Conservation (phyloP, 208 protist species). For the Wallacemonas sp. region DNA sequence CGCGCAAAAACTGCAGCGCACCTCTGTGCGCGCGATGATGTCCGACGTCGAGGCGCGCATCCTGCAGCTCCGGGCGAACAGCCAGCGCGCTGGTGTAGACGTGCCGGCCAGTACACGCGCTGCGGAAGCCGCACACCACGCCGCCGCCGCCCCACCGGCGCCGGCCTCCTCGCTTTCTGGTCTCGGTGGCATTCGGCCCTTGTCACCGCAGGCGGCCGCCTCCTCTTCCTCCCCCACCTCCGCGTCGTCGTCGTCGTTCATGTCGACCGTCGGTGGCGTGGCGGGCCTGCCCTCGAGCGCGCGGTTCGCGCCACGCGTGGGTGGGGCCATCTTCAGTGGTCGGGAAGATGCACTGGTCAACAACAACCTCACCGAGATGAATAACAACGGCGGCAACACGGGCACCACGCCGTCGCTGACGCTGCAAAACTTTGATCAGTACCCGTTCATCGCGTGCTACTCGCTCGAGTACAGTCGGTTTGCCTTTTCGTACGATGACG, state of each 20-base stretch:
- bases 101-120: no score
- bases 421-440: constrained; percentile 33
- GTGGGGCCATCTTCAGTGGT: constrained; percentile 31
- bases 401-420: constrained; percentile 1
- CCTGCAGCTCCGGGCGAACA: constrained; percentile 34
- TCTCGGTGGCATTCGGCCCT: constrained; percentile 3
- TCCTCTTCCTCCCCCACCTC: no score
- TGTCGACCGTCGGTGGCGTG: neutral
- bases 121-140: no score
- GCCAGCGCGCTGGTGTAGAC: no score
- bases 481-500: constrained; percentile 46
- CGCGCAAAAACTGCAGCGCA: constrained; percentile 20
- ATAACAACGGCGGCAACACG: neutral
- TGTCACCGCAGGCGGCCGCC: no score
- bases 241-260: no score
- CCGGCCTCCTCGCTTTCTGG: neutral
- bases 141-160: no score
- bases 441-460: constrained; percentile 57
- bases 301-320: neutral
- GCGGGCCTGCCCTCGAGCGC: neutral
- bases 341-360: constrained; percentile 37
- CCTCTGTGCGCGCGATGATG: constrained; percentile 65
- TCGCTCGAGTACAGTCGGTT: constrained; percentile 86
- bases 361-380: constrained; percentile 28
- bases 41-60: constrained; percentile 52